phyloP scores from a whole-genome alignment of 768 basidiomycete species.

The Lyophyllum atratum region DNA sequence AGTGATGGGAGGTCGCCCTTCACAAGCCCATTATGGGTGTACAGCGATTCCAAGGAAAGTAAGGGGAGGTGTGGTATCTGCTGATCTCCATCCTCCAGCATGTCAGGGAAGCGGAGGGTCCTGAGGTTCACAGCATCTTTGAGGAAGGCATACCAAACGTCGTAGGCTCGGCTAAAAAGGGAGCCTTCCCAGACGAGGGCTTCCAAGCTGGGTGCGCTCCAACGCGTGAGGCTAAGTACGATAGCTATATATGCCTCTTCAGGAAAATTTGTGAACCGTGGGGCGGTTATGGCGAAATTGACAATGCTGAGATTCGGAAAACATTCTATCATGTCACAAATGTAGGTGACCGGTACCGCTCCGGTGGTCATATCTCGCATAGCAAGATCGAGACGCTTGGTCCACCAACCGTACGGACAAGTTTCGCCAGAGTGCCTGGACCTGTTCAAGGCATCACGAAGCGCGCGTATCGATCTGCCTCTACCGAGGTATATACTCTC shows the following conservation, averaged over 20 bases:
- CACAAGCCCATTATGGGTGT: neutral
- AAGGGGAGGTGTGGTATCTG: neutral
- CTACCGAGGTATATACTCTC: slow-evolving; percentile 22
- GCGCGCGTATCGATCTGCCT: slow-evolving; percentile 6
- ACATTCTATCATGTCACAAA: slow-evolving; percentile 13
- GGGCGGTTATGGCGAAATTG: neutral
- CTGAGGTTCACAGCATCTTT: slow-evolving; percentile 4
- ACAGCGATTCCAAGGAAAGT: slow-evolving; percentile 4
- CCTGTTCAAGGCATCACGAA: slow-evolving; percentile 12
- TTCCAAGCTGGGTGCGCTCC: slow-evolving; percentile 5
- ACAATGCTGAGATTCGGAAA: slow-evolving; percentile 21
- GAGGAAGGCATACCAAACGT: slow-evolving; percentile 14
- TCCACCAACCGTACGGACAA: slow-evolving; percentile 12
- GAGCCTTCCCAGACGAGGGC: slow-evolving; percentile 8
- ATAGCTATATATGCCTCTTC: neutral
- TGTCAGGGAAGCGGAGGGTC: slow-evolving; percentile 6
- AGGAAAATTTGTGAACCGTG: neutral
- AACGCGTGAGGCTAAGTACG: slow-evolving; percentile 7
- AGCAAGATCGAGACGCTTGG: slow-evolving; percentile 21
- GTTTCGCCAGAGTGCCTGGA: neutral
- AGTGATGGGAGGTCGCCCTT: slow-evolving; percentile 10
- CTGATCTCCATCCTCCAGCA: neutral
- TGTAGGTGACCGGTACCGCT: neutral
- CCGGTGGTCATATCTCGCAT: slow-evolving; percentile 9
- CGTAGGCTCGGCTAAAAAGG: neutral